These are phyloP conservation scores for Astrothelium macrocarpum DNA, from an alignment of 495 filamentous ascomycete genomes.

Conservation along the genomic window DNA sequence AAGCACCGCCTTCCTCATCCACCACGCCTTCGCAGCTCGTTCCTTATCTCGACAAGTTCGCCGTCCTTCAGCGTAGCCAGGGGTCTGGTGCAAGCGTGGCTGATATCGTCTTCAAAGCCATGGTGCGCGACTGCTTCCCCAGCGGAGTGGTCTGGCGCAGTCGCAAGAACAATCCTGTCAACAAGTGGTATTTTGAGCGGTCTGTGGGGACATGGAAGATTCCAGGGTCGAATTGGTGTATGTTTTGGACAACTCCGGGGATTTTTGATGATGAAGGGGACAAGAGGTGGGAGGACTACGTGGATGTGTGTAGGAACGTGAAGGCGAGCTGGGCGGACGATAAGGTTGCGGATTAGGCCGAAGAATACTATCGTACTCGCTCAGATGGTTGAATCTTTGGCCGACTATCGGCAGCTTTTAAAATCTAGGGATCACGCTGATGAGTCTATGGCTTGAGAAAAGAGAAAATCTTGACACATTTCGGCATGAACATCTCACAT, in stretches of 20 bases:
- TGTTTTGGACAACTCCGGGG: constrained; percentile 90
- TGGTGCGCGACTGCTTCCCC: constrained; percentile 83
- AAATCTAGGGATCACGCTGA: too few species aligned
- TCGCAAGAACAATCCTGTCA: constrained; percentile 36
- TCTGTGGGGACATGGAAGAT: constrained; percentile 75
- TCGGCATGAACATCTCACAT: too few species aligned
- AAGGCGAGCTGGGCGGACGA: constrained; percentile 77
- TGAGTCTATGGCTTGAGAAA: too few species aligned
- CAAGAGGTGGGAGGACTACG: constrained; percentile 64
- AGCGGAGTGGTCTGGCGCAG: constrained; percentile 36
- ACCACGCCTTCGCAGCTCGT: constrained; percentile 47
- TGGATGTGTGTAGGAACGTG: constrained; percentile 67
- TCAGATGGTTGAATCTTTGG: background rate
- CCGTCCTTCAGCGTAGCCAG: constrained; percentile 78
- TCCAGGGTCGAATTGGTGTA: constrained; percentile 71
- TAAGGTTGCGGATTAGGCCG: constrained; percentile 34
- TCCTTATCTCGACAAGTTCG: constrained; percentile 97
- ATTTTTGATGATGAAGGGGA: constrained; percentile 31
- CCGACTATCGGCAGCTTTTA: too few species aligned
- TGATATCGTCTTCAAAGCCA: constrained; percentile 89
- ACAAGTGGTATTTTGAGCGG: constrained; percentile 69
- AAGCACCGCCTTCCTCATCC: constrained; percentile 49
- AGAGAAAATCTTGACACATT: too few species aligned
- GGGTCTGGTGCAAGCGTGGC: constrained; percentile 78
- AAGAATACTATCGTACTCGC: background rate